Evolutionary conservation across 257 asterid species (phyloP).

Genomic region (Coffea canephora): DNA sequence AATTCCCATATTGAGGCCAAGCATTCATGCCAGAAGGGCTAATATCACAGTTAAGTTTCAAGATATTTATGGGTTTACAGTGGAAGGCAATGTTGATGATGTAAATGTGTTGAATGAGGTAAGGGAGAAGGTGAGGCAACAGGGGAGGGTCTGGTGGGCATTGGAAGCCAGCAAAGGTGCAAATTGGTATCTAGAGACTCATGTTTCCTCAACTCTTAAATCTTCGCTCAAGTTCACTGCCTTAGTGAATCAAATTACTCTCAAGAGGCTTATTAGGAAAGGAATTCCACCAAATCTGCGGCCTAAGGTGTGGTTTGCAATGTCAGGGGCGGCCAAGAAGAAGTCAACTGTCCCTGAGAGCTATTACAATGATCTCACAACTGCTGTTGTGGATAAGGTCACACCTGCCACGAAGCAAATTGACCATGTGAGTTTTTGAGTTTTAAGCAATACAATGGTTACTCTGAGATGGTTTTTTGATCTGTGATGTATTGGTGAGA

Average conservation of each 20-base stretch:
- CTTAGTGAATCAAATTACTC: conserved; percentile 78
- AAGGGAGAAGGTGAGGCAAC: conserved; percentile 91
- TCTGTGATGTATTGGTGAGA: neutral
- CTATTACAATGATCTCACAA: conserved; percentile 72
- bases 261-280: conserved; percentile 82
- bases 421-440: conserved; percentile 70
- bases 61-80: conserved; percentile 89
- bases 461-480: neutral
- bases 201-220: conserved; percentile 53
- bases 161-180: conserved; percentile 84
- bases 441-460: neutral
- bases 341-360: conserved; percentile 94
- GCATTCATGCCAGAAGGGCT: conserved; percentile 89
- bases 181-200: conserved; percentile 80
- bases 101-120: conserved; percentile 96
- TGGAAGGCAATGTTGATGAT: conserved; percentile 98
- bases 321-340: conserved; percentile 98
- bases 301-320: conserved; percentile 90
- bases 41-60: conserved; percentile 89
- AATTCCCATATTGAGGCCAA: conserved; percentile 75
- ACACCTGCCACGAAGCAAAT: conserved; percentile 97
- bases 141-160: conserved; percentile 94
- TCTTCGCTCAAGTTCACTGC: conserved; percentile 75
- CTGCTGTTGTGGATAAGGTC: conserved; percentile 73
- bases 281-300: conserved; percentile 93